Evolutionary conservation across 129 eudicot species (phyloP).

Genomic region (Flaveria trinervia): DNA sequence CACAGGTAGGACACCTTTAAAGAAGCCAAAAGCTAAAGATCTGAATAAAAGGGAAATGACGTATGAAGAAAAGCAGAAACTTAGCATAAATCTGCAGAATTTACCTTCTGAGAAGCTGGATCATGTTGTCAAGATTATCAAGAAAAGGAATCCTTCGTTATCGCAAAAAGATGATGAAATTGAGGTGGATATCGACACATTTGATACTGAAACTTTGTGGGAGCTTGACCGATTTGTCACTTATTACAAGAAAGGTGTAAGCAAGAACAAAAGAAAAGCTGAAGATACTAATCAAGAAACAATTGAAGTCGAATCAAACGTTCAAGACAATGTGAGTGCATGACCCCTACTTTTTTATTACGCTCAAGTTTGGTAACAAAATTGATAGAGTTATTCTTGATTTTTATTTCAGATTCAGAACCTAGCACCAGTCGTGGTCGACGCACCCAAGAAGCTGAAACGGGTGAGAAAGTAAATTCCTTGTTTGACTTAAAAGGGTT

Average conservation of each 20-base stretch:
- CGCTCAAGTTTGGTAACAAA: background rate
- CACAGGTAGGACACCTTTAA: constrained; percentile 45
- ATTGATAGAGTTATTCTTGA: constrained; percentile 9
- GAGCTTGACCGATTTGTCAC: constrained; percentile 89
- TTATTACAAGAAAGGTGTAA: constrained; percentile 62
- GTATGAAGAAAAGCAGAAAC: constrained; percentile 84
- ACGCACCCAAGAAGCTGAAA: constrained; percentile 48
- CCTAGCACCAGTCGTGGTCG: constrained; percentile 35
- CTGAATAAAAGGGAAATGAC: constrained; percentile 84
- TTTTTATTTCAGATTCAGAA: constrained; percentile 39
- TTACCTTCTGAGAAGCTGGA: constrained; percentile 89
- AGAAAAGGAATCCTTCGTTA: constrained; percentile 70
- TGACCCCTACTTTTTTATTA: background rate
- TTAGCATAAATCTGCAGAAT: constrained; percentile 71
- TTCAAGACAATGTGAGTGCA: constrained; percentile 49
- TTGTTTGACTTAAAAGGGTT: background rate
- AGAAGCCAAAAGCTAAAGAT: constrained; percentile 90
- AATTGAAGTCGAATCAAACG: constrained; percentile 33
- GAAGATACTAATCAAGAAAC: constrained; percentile 41
- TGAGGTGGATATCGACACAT: constrained; percentile 91
- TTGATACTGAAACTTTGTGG: constrained; percentile 92
- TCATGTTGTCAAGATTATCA: constrained; percentile 71
- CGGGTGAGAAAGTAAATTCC: constrained; percentile 34
- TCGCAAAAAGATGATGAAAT: constrained; percentile 86
- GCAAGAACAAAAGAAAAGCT: constrained; percentile 71